Conservation (phyloP, 2,329 filamentous ascomycete genomes). For the Sclerotinia glacialis region DNA sequence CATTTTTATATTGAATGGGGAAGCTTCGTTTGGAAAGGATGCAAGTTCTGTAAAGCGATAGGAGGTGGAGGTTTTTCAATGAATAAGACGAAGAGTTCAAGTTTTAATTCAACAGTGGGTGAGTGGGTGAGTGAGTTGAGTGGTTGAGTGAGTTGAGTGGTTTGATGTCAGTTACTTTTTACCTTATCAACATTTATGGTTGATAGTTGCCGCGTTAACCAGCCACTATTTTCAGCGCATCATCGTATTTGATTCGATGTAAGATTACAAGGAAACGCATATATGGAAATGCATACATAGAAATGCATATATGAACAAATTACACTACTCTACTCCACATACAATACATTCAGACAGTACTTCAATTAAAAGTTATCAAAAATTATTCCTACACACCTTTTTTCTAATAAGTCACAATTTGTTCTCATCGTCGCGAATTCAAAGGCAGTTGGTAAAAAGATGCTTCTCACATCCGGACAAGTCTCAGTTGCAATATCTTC, state of each 20-base stretch:
- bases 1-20: conserved; percentile 31
- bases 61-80: neutral
- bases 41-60: neutral
- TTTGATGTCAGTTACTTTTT: neutral
- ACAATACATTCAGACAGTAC: neutral
- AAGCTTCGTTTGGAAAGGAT: neutral
- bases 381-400: neutral
- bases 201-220: conserved; percentile 21
- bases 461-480: conserved; percentile 65
- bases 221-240: conserved; percentile 13
- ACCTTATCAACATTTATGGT: conserved; percentile 5
- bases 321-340: too few relatives aligned
- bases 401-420: neutral
- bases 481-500: conserved; percentile 66
- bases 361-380: neutral
- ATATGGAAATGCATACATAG: too few relatives aligned
- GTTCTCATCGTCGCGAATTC: neutral
- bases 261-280: neutral
- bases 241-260: neutral
- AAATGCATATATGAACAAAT: too few relatives aligned
- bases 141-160: neutral
- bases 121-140: neutral
- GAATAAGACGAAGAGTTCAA: neutral
- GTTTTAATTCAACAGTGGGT: neutral
- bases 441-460: conserved; percentile 18